Evolutionary conservation across 495 filamentous ascomycete species (phyloP).

Genomic region (Neurospora sp.): DNA sequence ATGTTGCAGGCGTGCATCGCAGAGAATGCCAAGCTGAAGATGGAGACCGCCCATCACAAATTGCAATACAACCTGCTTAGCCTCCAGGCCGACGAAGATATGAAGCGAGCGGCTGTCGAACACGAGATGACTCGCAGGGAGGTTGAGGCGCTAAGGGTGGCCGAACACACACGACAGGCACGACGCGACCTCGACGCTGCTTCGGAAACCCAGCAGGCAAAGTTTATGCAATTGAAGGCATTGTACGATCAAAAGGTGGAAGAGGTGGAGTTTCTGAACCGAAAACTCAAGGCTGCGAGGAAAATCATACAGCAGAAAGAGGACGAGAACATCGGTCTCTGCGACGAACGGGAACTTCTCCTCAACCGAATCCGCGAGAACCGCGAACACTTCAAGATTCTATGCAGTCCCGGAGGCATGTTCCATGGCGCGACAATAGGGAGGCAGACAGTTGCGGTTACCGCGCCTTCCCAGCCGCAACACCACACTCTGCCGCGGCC

Average conservation of each 20-base stretch:
- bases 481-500: conserved; percentile 35
- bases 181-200: conserved; percentile 31
- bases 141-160: conserved; percentile 72
- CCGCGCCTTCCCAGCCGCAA: conserved; percentile 38
- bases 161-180: conserved; percentile 41
- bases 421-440: conserved; percentile 29
- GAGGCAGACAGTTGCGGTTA: conserved; percentile 24
- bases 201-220: conserved; percentile 32
- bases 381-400: conserved; percentile 65
- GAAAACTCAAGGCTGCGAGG: conserved; percentile 60
- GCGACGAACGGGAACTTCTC: conserved; percentile 64
- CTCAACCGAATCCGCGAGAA: conserved; percentile 81
- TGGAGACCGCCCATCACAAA: conserved; percentile 83
- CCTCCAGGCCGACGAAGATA: conserved; percentile 77
- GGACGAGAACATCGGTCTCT: conserved; percentile 53
- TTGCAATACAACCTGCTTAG: conserved; percentile 80
- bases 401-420: conserved; percentile 47
- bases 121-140: conserved; percentile 87
- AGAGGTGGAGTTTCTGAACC: conserved; percentile 52
- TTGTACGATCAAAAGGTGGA: conserved; percentile 50
- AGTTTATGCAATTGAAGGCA: conserved; percentile 36
- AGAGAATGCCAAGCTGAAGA: conserved; percentile 55
- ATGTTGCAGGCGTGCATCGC: conserved; percentile 43
- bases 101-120: conserved; percentile 83
- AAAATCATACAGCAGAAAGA: conserved; percentile 58